These are phyloP conservation scores for Chlamydomonas reinhardtii DNA, from an alignment of 163 green algal genomes.

Conservation along the genomic window DNA sequence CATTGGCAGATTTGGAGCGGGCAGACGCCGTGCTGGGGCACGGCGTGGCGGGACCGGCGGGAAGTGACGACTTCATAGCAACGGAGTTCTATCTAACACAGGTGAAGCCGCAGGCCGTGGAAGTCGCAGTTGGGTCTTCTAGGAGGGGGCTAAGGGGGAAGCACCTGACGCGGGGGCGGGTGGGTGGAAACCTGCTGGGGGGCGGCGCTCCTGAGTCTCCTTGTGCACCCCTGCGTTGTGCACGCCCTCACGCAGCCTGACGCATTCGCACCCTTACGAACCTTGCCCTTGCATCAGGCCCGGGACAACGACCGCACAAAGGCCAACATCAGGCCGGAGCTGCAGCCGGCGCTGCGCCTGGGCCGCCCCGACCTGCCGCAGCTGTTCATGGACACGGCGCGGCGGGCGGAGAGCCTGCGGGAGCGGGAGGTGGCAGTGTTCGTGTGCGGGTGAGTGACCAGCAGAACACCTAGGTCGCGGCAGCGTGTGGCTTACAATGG, in stretches of 20 bases:
- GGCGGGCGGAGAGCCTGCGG: neutral
- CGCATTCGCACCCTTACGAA: no score
- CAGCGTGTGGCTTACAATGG: no score
- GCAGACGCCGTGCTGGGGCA: no score
- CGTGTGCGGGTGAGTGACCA: neutral
- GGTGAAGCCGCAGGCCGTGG: neutral
- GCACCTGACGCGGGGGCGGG: no score
- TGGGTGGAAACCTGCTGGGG: no score
- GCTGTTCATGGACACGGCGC: neutral
- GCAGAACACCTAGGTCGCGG: no score
- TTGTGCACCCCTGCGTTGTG: no score
- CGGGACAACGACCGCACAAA: neutral
- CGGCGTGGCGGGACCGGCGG: neutral
- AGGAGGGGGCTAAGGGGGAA: no score
- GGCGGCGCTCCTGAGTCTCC: no score
- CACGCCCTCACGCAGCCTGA: neutral
- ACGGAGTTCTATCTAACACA: conserved; percentile 12
- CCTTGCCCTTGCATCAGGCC: neutral
- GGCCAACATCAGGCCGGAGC: neutral
- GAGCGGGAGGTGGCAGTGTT: conserved; percentile 2
- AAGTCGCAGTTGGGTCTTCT: no score
- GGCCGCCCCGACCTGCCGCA: neutral
- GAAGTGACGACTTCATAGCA: neutral
- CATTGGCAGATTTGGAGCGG: no score
- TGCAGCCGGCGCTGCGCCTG: neutral